phyloP scores from a whole-genome alignment of 2,329 filamentous ascomycete genomes.

The Penicillium sp. region DNA sequence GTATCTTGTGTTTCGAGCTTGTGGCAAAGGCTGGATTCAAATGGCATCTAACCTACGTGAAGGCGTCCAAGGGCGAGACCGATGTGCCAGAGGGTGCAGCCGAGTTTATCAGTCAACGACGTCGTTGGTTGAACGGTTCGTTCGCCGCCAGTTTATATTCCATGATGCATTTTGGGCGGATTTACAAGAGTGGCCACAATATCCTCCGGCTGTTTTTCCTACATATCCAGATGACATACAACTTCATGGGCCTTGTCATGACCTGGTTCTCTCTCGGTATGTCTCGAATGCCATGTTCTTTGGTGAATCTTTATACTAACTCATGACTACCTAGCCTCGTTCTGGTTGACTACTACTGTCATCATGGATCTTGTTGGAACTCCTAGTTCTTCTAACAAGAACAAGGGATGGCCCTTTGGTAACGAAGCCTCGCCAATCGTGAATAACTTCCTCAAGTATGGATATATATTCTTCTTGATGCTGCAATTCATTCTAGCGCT shows the following conservation, averaged over 20 bases:
- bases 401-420: conserved; percentile 28
- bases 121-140: conserved; percentile 97
- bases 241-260: conserved; percentile 79
- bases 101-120: conserved; percentile 94
- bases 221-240: conserved; percentile 92
- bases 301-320: background rate
- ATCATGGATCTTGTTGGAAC: conserved; percentile 31
- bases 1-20: conserved; percentile 97
- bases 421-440: conserved; percentile 64
- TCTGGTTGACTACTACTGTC: conserved; percentile 28
- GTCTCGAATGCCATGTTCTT: conserved; percentile 24
- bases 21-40: conserved; percentile 97
- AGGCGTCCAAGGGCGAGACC: conserved; percentile 97
- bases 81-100: conserved; percentile 94
- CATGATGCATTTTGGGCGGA: conserved; percentile 93
- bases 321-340: conserved; percentile 18
- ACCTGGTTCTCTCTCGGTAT: conserved; percentile 75
- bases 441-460: conserved; percentile 85
- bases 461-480: conserved; percentile 86
- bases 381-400: conserved; percentile 19
- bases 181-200: conserved; percentile 98
- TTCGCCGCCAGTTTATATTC: conserved; percentile 95
- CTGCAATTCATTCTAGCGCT: conserved; percentile 93
- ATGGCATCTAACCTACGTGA: conserved; percentile 98
- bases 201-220: conserved; percentile 96